Evolutionary conservation across 2,329 filamentous ascomycete species (phyloP).

Genomic region (Alternaria arborescens): DNA sequence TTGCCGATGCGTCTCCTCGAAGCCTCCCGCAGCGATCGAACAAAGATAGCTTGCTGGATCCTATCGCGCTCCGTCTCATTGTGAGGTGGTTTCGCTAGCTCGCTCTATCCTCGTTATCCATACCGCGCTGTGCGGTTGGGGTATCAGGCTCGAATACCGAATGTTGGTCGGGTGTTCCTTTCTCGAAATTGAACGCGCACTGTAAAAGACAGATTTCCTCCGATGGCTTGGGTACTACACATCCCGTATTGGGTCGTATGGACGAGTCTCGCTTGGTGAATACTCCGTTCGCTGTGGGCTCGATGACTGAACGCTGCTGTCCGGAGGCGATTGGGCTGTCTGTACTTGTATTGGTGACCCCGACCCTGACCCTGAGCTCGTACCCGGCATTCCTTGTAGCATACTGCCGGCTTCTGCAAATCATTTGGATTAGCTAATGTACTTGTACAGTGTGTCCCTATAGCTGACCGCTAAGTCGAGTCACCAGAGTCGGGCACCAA

Average conservation of each 20-base stretch:
- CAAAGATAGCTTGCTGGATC: slow-evolving; percentile 9
- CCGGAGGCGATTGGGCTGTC: slow-evolving; percentile 37
- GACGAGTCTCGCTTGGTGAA: slow-evolving; percentile 46
- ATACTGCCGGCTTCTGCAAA: slow-evolving; percentile 50
- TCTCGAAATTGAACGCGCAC: slow-evolving; percentile 23
- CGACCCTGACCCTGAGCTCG: slow-evolving; percentile 27
- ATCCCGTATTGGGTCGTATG: slow-evolving; percentile 50
- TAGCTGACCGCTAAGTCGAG: slow-evolving; percentile 25
- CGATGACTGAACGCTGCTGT: slow-evolving; percentile 39
- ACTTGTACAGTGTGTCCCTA: slow-evolving; percentile 30
- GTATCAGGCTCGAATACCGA: slow-evolving; percentile 30
- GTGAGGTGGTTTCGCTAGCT: slow-evolving; percentile 12
- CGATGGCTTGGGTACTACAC: slow-evolving; percentile 33
- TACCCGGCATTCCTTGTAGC: slow-evolving; percentile 42
- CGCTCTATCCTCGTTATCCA: slow-evolving; percentile 13
- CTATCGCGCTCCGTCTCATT: slow-evolving; percentile 12
- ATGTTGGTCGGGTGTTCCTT: slow-evolving; percentile 21
- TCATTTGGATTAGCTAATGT: slow-evolving; percentile 41
- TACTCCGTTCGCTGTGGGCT: slow-evolving; percentile 44
- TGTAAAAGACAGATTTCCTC: slow-evolving; percentile 32
- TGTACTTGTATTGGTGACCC: slow-evolving; percentile 42
- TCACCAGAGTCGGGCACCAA: slow-evolving; percentile 28
- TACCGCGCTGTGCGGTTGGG: slow-evolving; percentile 22
- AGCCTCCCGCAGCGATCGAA: slow-evolving; percentile 12
- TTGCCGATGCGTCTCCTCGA: slow-evolving; percentile 10